Percentiles rank a stretch among this genome's conserved stretches.
Evolutionary conservation across 202 grass and related monocot species (phyloP).

Genomic region (Brachypodium distachyon): DNA sequence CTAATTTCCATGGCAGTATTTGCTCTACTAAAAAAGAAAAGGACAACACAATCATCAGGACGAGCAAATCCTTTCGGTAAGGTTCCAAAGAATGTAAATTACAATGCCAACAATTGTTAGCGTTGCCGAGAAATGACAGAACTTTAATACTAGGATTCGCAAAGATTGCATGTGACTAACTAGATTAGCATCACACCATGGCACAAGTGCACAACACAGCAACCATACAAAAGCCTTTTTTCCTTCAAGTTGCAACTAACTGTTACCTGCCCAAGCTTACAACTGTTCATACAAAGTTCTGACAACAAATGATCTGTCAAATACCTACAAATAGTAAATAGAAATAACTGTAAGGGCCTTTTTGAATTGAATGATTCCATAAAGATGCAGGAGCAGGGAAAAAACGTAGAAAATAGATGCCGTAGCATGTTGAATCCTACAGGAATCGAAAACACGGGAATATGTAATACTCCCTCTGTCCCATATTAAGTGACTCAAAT

Average conservation of each 20-base stretch:
- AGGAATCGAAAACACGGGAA: too few species aligned
- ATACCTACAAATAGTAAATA: background rate
- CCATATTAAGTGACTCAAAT: too few species aligned
- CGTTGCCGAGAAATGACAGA: background rate
- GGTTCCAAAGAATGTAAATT: slow-evolving; percentile 16
- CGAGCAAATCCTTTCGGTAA: slow-evolving; percentile 76
- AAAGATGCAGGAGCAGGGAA: too few species aligned
- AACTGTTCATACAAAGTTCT: background rate
- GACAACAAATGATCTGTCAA: background rate
- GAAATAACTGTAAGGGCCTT: too few species aligned
- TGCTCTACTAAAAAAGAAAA: slow-evolving; percentile 59
- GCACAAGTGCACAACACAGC: background rate
- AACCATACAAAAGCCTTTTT: background rate
- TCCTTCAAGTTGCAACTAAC: background rate
- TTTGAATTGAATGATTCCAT: too few species aligned
- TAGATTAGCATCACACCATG: background rate
- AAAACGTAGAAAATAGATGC: too few species aligned
- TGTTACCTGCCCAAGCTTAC: background rate
- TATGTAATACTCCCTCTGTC: too few species aligned
- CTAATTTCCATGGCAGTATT: slow-evolving; percentile 43
- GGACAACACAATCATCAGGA: slow-evolving; percentile 26
- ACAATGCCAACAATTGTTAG: background rate
- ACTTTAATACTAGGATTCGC: slow-evolving; percentile 7
- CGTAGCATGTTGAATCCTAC: too few species aligned
- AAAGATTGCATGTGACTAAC: background rate